Conservation (phyloP, 2,329 filamentous ascomycete species). For the Sarocladium brachiariae region DNA sequence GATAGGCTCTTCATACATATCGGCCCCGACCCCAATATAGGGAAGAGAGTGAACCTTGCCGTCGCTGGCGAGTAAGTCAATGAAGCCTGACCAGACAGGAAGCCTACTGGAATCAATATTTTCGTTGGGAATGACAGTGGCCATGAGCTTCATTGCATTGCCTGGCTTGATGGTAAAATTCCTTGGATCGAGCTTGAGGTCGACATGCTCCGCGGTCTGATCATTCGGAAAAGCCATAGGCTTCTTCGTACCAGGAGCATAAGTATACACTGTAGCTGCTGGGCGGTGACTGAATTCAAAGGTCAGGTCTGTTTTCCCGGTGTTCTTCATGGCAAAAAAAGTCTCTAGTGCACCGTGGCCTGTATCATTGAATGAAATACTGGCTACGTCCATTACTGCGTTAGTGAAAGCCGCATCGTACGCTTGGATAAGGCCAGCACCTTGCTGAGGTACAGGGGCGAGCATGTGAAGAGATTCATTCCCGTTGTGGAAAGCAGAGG, state of each 20-base stretch:
- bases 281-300: constrained; percentile 44
- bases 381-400: constrained; percentile 46
- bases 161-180: constrained; percentile 11
- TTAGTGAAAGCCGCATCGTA: constrained; percentile 50
- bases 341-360: constrained; percentile 41
- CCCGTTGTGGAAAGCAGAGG: constrained; percentile 36
- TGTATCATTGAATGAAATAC: constrained; percentile 58
- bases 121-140: neutral
- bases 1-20: no score
- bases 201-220: constrained; percentile 32
- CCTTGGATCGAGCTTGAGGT: constrained; percentile 31
- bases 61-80: constrained; percentile 24
- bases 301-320: constrained; percentile 37
- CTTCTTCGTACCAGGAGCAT: constrained; percentile 23
- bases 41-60: constrained; percentile 23
- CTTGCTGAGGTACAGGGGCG: constrained; percentile 54
- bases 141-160: constrained; percentile 11
- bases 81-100: constrained; percentile 28
- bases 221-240: constrained; percentile 40
- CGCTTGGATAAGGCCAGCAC: constrained; percentile 52
- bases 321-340: constrained; percentile 51
- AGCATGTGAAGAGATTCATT: constrained; percentile 28
- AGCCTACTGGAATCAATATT: constrained; percentile 19
- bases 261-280: constrained; percentile 48
- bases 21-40: constrained; percentile 16